These are phyloP conservation scores for Termitomyces sp. DNA, from an alignment of 768 basidiomycete genomes.

Conservation along the genomic window DNA sequence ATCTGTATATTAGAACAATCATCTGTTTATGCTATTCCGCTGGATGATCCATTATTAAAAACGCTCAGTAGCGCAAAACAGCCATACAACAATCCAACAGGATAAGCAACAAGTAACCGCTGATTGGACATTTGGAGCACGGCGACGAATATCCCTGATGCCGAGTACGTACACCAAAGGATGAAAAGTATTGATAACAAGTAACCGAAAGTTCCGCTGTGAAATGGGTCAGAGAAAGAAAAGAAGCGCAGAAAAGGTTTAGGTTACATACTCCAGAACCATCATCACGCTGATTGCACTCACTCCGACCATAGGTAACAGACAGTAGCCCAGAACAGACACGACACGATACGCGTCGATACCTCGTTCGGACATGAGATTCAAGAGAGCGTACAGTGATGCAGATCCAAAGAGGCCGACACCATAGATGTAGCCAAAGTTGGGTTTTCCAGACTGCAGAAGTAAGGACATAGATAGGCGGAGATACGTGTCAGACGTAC, in stretches of 20 bases:
- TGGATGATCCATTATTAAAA: constrained; percentile 52
- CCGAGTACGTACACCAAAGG: constrained; percentile 95
- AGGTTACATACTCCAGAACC: constrained; percentile 76
- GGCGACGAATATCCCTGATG: constrained; percentile 92
- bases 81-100: constrained; percentile 89
- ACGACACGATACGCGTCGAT: constrained; percentile 96
- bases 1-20: background rate
- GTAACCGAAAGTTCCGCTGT: constrained; percentile 82
- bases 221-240: constrained; percentile 9
- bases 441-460: constrained; percentile 90
- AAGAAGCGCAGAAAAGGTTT: background rate
- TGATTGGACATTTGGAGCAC: constrained; percentile 96
- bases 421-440: constrained; percentile 98
- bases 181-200: constrained; percentile 79
- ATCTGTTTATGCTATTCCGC: constrained; percentile 18
- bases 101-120: constrained; percentile 92
- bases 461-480: background rate
- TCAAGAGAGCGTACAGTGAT: constrained; percentile 91
- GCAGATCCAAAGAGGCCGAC: constrained; percentile 92
- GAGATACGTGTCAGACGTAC: constrained; percentile 45
- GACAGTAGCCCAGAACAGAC: constrained; percentile 94
- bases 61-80: constrained; percentile 93
- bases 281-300: constrained; percentile 85
- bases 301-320: constrained; percentile 95
- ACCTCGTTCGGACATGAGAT: constrained; percentile 92